These are phyloP conservation scores for Senna siamea DNA, from an alignment of 306 rosid genomes.

Conservation along the genomic window DNA sequence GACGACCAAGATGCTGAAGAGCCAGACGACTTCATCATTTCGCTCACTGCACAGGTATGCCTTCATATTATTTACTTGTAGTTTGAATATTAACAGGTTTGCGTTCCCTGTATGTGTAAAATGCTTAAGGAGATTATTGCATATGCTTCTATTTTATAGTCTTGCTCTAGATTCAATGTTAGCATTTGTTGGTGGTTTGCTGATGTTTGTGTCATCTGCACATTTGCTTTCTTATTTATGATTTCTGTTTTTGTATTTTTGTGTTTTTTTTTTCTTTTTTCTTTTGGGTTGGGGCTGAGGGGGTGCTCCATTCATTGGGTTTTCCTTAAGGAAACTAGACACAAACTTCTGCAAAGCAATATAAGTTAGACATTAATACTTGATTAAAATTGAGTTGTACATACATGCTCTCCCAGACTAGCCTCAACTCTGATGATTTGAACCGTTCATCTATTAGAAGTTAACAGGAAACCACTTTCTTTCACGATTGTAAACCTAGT, in stretches of 20 bases:
- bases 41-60: constrained; percentile 90
- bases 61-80: constrained; percentile 32
- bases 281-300: background rate
- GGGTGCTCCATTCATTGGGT: background rate
- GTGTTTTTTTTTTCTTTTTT: too few relatives aligned
- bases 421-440: background rate
- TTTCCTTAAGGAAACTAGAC: background rate
- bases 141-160: background rate
- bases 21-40: constrained; percentile 93
- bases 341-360: background rate
- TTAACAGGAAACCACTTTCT: background rate
- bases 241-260: background rate
- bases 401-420: background rate
- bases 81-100: background rate
- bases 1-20: constrained; percentile 99
- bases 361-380: background rate
- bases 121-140: background rate
- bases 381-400: background rate
- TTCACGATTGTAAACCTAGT: background rate
- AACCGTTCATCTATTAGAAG: background rate
- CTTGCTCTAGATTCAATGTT: background rate
- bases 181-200: background rate
- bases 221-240: background rate
- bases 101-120: background rate
- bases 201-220: background rate